Percentiles rank a stretch among this genome's conserved stretches.
phyloP scores from a whole-genome alignment of 2,329 filamentous ascomycete genomes.

The Hawksworthiomyces lignivorus region DNA sequence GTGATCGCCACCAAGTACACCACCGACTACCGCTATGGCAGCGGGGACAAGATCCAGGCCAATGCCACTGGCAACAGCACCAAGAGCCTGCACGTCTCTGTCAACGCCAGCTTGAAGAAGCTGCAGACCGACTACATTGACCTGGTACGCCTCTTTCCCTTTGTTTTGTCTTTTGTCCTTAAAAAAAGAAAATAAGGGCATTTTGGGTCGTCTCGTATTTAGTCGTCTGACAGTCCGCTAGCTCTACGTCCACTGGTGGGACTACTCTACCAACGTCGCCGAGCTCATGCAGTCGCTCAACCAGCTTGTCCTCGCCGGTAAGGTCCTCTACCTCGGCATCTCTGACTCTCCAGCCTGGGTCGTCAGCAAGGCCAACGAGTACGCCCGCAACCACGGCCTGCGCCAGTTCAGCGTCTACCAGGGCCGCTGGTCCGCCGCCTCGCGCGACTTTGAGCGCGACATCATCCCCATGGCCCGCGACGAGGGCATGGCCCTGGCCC shows the following conservation, averaged over 20 bases:
- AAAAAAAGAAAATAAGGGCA: too few species aligned
- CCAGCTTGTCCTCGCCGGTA: conserved; percentile 40
- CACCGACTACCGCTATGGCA: conserved; percentile 42
- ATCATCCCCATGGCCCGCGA: conserved; percentile 57
- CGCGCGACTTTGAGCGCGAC: conserved; percentile 63
- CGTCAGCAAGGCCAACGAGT: conserved; percentile 44
- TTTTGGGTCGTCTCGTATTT: too few species aligned
- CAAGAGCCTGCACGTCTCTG: conserved; percentile 51
- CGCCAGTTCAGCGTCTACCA: conserved; percentile 57
- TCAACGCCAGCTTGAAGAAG: conserved; percentile 50
- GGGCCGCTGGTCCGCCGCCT: conserved; percentile 52
- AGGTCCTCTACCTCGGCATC: conserved; percentile 53
- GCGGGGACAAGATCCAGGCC: conserved; percentile 34
- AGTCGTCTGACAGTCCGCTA: conserved; percentile 18
- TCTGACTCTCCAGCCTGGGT: conserved; percentile 52
- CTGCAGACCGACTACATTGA: conserved; percentile 64
- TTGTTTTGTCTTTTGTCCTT: not conserved
- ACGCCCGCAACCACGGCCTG: conserved; percentile 53
- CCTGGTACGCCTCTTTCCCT: conserved; percentile 33
- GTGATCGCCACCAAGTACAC: conserved; percentile 65
- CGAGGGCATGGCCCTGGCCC: conserved; percentile 48
- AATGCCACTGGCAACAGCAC: conserved; percentile 53
- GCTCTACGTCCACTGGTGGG: conserved; percentile 48
- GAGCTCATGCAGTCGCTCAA: conserved; percentile 55
- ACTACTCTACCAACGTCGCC: conserved; percentile 44